phyloP scores from a whole-genome alignment of 2,329 filamentous ascomycete genomes.

The Daldinia sp. region DNA sequence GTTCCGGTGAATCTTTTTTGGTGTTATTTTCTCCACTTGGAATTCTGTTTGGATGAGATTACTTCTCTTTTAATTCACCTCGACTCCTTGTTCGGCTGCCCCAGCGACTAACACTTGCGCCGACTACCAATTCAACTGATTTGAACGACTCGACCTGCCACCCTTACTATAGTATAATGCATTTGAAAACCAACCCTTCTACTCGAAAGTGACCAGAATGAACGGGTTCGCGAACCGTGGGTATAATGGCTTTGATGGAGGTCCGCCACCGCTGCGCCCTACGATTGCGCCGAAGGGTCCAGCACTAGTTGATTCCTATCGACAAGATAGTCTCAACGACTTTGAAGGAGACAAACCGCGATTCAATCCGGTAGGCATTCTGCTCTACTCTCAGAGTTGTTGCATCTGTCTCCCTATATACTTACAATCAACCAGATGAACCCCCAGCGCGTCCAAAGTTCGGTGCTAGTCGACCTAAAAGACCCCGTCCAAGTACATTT shows the following conservation, averaged over 20 bases:
- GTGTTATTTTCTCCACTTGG: neutral
- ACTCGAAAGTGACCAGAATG: slow-evolving; percentile 42
- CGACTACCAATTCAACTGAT: slow-evolving; percentile 14
- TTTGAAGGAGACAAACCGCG: slow-evolving; percentile 63
- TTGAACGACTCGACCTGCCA: slow-evolving; percentile 4
- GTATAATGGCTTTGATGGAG: slow-evolving; percentile 40
- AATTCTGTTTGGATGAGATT: slow-evolving; percentile 3
- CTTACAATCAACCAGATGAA: slow-evolving; percentile 55
- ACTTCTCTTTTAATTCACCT: neutral
- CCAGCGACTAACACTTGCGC: slow-evolving; percentile 17
- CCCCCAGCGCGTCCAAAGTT: slow-evolving; percentile 61
- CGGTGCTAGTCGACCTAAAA: slow-evolving; percentile 66
- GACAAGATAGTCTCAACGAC: slow-evolving; percentile 61
- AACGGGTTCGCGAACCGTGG: slow-evolving; percentile 38
- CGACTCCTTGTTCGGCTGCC: neutral
- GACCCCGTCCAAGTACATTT: slow-evolving; percentile 87
- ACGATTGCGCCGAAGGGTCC: slow-evolving; percentile 54
- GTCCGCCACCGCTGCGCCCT: slow-evolving; percentile 40
- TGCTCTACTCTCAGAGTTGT: neutral
- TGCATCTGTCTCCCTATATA: neutral
- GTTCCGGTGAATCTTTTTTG: slow-evolving; percentile 9
- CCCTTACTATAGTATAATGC: slow-evolving; percentile 38
- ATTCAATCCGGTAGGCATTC: slow-evolving; percentile 64
- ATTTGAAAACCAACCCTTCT: slow-evolving; percentile 29
- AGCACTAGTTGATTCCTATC: slow-evolving; percentile 67